Evolutionary conservation across 169 alveolate species (phyloP), one percentile per base, ranked within the genome.

Genomic region (Plasmodium fragile): DNA sequence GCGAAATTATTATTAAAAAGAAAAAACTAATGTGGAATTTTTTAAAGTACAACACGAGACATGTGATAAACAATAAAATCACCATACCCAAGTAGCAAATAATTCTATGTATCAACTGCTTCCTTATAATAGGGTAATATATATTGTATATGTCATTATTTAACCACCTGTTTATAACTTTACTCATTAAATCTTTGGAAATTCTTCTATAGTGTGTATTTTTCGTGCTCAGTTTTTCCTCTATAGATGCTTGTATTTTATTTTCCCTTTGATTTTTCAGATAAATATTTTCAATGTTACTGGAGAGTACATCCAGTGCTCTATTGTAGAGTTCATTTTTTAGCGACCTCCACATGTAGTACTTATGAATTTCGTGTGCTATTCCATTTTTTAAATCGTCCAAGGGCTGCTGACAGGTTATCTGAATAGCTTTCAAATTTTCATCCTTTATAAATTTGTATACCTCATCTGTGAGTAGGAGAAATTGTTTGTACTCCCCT

Each of bases 101-200:
- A 43, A 91, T 72, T 69, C 30, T 91, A 52, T 91, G 94, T 5
- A 91, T 70, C n/a, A 79, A 39, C 32, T 91, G 94, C 6, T 91
- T 91, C 75, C 94, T 79, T 13, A 91, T 91, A 81, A 91, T 77
- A 7, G 94, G 94, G 41, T 79, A 79, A 59, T 91, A 91, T 69
- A 91, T 22, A 30, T 91, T 55, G 34, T 91, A 91, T 41, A 91
- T 91, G 41, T 91, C 94, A 91, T 71, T 91, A 70, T 91, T 81
- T 39, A 91, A 80, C 94, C 94, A 91, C 49, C 94, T 69, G 72
- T 91, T 91, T 30, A 91, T 91, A 32, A 91, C 94, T 91, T 91
- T 91, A 81, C 94, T 91, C 94, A 91, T 91, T 91, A 91, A 81
- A 32, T 91, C 94, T 81, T 91, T 91, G 53, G 94, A 91, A 13